These are phyloP conservation scores for Buddleja alternifolia DNA, from an alignment of 257 asterid species.

Conservation along the genomic window DNA sequence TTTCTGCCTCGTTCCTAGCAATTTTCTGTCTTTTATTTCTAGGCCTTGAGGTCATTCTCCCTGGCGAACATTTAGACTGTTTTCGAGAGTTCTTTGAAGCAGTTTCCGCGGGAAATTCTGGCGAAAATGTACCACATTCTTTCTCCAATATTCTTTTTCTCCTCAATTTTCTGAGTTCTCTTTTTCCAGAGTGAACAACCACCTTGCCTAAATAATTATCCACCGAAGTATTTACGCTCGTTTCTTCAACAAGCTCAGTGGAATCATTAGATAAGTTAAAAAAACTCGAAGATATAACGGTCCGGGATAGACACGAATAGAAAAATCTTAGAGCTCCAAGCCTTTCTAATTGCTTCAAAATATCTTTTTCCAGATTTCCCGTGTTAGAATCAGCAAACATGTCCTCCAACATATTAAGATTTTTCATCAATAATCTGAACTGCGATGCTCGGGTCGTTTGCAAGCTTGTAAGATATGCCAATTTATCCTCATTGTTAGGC, in stretches of 20 bases:
- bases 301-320: constrained; percentile 56
- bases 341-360: constrained; percentile 67
- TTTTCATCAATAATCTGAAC: constrained; percentile 68
- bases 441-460: constrained; percentile 48
- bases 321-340: constrained; percentile 81
- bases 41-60: constrained; percentile 34
- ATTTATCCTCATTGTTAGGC: constrained; percentile 31
- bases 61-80: constrained; percentile 29
- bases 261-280: constrained; percentile 34
- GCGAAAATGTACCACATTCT: constrained; percentile 24
- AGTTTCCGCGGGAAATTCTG: constrained; percentile 25
- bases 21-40: constrained; percentile 53
- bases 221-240: constrained; percentile 26
- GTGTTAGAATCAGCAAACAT: constrained; percentile 59
- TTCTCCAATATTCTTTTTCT: constrained; percentile 46
- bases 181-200: constrained; percentile 57
- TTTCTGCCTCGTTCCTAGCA: constrained; percentile 71
- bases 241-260: constrained; percentile 44
- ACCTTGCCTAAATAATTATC: constrained; percentile 39
- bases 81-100: constrained; percentile 23
- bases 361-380: constrained; percentile 65
- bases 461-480: constrained; percentile 35
- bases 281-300: constrained; percentile 38
- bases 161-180: constrained; percentile 57
- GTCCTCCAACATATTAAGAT: constrained; percentile 63